phyloP scores from a whole-genome alignment of 192 early-diverging fungal genomes.

The Coemansia sp. region DNA sequence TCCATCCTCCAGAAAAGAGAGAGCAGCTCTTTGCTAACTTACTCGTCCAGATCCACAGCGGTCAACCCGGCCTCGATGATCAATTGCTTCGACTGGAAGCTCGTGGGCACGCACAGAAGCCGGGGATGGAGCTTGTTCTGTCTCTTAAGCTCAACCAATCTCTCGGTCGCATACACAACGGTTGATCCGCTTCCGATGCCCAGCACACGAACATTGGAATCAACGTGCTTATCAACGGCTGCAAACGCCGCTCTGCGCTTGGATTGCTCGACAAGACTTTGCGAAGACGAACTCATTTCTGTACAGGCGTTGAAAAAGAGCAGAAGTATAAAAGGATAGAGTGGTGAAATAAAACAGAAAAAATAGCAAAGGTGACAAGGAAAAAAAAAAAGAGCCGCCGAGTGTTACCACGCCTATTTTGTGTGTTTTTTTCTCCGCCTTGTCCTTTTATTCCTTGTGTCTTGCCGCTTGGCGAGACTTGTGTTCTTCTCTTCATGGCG shows the following conservation, averaged over 20 bases:
- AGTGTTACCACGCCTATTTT: neutral
- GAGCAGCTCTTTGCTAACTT: conserved; percentile 18
- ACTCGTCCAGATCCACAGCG: conserved; percentile 76
- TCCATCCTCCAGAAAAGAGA: neutral
- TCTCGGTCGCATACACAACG: conserved; percentile 84
- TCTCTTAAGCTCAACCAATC: conserved; percentile 71
- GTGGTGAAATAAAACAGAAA: conserved; percentile 1
- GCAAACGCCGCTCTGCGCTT: conserved; percentile 86
- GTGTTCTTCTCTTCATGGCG: neutral
- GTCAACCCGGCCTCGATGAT: conserved; percentile 81
- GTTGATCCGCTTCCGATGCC: conserved; percentile 90
- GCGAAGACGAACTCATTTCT: conserved; percentile 17
- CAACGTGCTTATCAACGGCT: conserved; percentile 88
- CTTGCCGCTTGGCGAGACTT: neutral
- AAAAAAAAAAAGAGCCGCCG: neutral
- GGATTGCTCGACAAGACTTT: conserved; percentile 63
- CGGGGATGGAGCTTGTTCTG: conserved; percentile 55
- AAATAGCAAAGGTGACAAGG: conserved; percentile 4
- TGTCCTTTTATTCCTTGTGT: neutral
- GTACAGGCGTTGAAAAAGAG: neutral
- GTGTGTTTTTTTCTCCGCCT: neutral
- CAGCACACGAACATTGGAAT: conserved; percentile 65
- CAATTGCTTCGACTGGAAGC: conserved; percentile 87
- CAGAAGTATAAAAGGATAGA: neutral
- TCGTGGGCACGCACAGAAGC: conserved; percentile 87